Evolutionary conservation across 179 eudicot genomes (phyloP).

Genomic region (Beta corolliflora): DNA sequence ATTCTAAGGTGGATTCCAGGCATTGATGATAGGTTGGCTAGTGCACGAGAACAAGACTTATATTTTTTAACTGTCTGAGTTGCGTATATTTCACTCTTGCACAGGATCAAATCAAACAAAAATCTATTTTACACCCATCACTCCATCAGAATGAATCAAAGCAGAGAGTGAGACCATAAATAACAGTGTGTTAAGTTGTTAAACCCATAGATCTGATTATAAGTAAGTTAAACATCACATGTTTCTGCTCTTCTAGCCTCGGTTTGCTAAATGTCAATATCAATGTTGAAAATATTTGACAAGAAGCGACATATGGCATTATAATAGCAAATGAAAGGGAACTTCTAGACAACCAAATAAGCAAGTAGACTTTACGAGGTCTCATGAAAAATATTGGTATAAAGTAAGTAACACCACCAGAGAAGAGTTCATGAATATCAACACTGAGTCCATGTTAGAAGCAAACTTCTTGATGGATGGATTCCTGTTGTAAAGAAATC

Average conservation of each 20-base stretch:
- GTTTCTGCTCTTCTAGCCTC: background rate
- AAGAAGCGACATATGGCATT: background rate
- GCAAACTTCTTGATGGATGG: too few relatives aligned
- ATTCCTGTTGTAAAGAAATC: too few relatives aligned
- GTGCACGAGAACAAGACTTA: background rate
- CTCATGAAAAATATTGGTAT: background rate
- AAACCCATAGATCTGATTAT: background rate
- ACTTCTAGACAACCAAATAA: background rate
- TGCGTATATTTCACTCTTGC: background rate
- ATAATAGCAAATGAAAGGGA: background rate
- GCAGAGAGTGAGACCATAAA: background rate
- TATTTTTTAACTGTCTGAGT: background rate
- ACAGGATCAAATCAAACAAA: slow-evolving; percentile 1
- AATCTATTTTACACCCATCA: background rate
- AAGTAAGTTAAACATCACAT: background rate
- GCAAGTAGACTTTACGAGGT: background rate
- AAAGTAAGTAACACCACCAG: background rate
- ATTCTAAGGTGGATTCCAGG: background rate
- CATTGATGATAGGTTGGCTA: background rate
- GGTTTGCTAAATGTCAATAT: background rate
- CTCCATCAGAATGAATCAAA: background rate
- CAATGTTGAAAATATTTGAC: background rate
- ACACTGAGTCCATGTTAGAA: background rate
- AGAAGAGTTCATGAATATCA: background rate
- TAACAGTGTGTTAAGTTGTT: background rate